These are phyloP conservation scores for Cutaneotrichosporon cavernicola DNA, from an alignment of 1,284 basidiomycete genomes.

Conservation along the genomic window DNA sequence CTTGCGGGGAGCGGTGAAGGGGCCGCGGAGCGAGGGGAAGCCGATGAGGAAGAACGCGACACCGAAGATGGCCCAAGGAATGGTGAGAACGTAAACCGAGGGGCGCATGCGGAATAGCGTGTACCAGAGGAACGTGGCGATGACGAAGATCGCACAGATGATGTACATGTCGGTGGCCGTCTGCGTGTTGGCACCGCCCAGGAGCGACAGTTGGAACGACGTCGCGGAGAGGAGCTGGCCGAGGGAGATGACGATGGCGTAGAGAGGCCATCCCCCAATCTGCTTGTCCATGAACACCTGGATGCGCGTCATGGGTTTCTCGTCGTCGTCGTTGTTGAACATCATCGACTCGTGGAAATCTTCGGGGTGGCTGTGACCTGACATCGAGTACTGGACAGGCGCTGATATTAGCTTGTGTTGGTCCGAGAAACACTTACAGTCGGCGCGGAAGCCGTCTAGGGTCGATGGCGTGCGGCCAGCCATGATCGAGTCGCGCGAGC, in stretches of 20 bases:
- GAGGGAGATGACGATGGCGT: constrained; percentile 79
- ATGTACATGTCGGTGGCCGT: constrained; percentile 81
- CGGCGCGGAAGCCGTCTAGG: constrained; percentile 68
- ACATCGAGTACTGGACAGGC: constrained; percentile 43
- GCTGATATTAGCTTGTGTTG: constrained; percentile 21
- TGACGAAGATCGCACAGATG: constrained; percentile 78
- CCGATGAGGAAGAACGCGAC: constrained; percentile 86
- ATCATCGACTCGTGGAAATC: constrained; percentile 56
- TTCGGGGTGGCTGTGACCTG: constrained; percentile 47
- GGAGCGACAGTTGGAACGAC: constrained; percentile 89
- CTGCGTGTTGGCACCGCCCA: constrained; percentile 80
- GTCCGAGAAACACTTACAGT: constrained; percentile 58
- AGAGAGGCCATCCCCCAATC: constrained; percentile 79
- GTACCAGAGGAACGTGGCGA: constrained; percentile 82
- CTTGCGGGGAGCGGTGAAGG: constrained; percentile 64
- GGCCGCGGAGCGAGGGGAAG: constrained; percentile 68
- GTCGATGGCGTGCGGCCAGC: constrained; percentile 53
- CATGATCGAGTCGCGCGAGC: constrained; percentile 69
- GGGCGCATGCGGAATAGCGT: constrained; percentile 83
- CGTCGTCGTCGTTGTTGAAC: constrained; percentile 57
- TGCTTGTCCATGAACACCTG: constrained; percentile 77
- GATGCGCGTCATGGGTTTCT: constrained; percentile 69
- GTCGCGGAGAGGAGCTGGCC: constrained; percentile 69
- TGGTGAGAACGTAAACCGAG: constrained; percentile 77
- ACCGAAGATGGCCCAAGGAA: constrained; percentile 85